Base-by-base conservation (phyloP, 139 green algal genomes). In the Chlamydomonas schloesseri region DNA sequence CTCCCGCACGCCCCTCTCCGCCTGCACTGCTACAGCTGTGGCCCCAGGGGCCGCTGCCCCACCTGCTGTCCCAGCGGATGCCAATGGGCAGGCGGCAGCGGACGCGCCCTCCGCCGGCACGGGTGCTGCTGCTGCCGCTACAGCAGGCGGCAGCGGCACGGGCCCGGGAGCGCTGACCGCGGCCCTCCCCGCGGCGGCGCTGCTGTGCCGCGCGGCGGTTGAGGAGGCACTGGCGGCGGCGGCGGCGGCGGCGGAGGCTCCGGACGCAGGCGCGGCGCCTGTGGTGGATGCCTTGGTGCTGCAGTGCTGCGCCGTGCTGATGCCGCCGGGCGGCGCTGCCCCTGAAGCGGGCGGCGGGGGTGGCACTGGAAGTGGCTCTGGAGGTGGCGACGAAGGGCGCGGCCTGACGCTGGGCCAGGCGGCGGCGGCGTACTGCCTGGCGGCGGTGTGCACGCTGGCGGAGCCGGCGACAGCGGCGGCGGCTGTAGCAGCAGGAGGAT, bases 11-110 rank as follows among this genome's bases (percentile, higher is more conserved):
- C 77, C 62, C 3, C n/a, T 83, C 60, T 20, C 67, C 29, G 23
- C 50, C 21, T 21, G 24, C 67, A 65, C 46, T 89, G 47, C n/a
- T n/a, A n/a, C n/a, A n/a, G n/a, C n/a, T n/a, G n/a, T n/a, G n/a
- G n/a, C n/a, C n/a, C n/a, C n/a, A n/a, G n/a, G n/a, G n/a, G n/a
- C 74, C 90, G 55, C 23, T 74, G 89, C 28, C 73, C 33, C 65
- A 77, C 69, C 46, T 70, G 65, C 42, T n/a, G 46, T 60, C 68
- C 33, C 57, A 73, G 82, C 47, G 42, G n/a, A n/a, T n/a, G n/a
- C n/a, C n/a, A n/a, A n/a, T n/a, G n/a, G n/a, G n/a, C n/a, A n/a
- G n/a, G 55, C 71, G 37, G 33, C 36, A 37, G 29, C 36, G 80
- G 71, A 50, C 29, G 34, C 73, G 46, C 58, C 58, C 18, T 21